These are phyloP conservation scores for Verticillium tricorpus DNA, from an alignment of 2,329 filamentous ascomycete species.

Conservation along the genomic window DNA sequence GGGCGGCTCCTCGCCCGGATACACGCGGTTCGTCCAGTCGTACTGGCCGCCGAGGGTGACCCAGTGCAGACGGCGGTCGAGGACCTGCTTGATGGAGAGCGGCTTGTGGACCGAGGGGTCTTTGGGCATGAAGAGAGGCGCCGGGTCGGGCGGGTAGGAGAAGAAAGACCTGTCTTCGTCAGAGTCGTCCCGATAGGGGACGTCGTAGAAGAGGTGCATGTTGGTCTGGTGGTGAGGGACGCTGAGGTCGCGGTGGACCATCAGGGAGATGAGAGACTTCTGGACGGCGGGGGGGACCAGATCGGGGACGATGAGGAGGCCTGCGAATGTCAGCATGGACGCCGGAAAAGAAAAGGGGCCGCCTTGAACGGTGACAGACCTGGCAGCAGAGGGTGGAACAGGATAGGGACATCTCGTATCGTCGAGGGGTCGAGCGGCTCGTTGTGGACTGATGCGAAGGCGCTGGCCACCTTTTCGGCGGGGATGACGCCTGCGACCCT, in stretches of 20 bases:
- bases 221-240: slow-evolving; percentile 78
- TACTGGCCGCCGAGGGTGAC: slow-evolving; percentile 93
- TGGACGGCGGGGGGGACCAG: slow-evolving; percentile 70
- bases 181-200: slow-evolving; percentile 50
- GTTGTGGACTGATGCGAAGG: slow-evolving; percentile 37
- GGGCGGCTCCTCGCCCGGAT: slow-evolving; percentile 65
- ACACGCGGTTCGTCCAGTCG: slow-evolving; percentile 86
- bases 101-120: slow-evolving; percentile 71
- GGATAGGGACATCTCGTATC: slow-evolving; percentile 43
- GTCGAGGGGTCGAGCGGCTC: slow-evolving; percentile 22
- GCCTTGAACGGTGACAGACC: slow-evolving; percentile 41
- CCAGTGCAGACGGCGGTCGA: slow-evolving; percentile 85
- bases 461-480: slow-evolving; percentile 32
- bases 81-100: slow-evolving; percentile 62
- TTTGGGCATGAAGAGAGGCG: slow-evolving; percentile 60
- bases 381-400: slow-evolving; percentile 62
- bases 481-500: slow-evolving; percentile 38
- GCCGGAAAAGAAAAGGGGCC: background rate
- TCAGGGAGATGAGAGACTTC: slow-evolving; percentile 60
- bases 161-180: slow-evolving; percentile 46
- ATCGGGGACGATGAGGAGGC: slow-evolving; percentile 72
- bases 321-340: slow-evolving; percentile 36
- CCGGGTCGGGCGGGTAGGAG: slow-evolving; percentile 40
- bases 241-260: slow-evolving; percentile 74
- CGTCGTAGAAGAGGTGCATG: slow-evolving; percentile 74